These are phyloP conservation scores for Pythium guiyangense DNA, from an alignment of 352 stramenopile genomes.

Conservation along the genomic window DNA sequence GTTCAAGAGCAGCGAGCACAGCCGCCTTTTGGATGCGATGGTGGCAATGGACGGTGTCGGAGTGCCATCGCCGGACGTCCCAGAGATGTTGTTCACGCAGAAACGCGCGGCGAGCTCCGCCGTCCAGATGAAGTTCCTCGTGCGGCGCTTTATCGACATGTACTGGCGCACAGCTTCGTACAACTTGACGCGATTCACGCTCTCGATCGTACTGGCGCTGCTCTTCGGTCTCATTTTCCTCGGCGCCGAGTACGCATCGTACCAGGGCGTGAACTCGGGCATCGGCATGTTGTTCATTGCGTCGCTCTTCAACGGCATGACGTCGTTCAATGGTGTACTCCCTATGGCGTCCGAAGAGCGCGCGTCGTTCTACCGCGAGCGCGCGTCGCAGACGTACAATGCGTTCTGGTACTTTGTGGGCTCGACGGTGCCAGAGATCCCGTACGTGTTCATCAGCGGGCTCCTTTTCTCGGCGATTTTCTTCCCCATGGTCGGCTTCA, in stretches of 20 bases:
- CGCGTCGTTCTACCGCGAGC: conserved; percentile 70
- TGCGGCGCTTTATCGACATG: conserved; percentile 24
- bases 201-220: conserved; percentile 12
- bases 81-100: too few species aligned
- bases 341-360: conserved; percentile 76
- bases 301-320: conserved; percentile 68
- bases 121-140: too few species aligned
- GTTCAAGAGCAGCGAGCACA: too few species aligned
- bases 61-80: too few species aligned
- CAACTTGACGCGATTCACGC: conserved; percentile 58
- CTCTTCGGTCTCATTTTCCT: conserved; percentile 24
- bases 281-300: conserved; percentile 75
- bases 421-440: conserved; percentile 62
- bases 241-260: conserved; percentile 27
- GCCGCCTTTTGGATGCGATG: too few species aligned
- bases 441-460: conserved; percentile 28
- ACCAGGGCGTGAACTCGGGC: conserved; percentile 28
- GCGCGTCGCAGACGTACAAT: conserved; percentile 89
- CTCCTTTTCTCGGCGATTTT: conserved; percentile 53
- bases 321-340: conserved; percentile 63
- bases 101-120: too few species aligned
- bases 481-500: conserved; percentile 60
- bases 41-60: too few species aligned
- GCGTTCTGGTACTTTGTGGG: too few species aligned
- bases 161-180: conserved; percentile 88